A percentile compares a stretch with the other conserved stretches of the same genome.
These are phyloP conservation scores for Sinapis alba DNA, from an alignment of 441 rosid genomes.

Conservation along the genomic window DNA sequence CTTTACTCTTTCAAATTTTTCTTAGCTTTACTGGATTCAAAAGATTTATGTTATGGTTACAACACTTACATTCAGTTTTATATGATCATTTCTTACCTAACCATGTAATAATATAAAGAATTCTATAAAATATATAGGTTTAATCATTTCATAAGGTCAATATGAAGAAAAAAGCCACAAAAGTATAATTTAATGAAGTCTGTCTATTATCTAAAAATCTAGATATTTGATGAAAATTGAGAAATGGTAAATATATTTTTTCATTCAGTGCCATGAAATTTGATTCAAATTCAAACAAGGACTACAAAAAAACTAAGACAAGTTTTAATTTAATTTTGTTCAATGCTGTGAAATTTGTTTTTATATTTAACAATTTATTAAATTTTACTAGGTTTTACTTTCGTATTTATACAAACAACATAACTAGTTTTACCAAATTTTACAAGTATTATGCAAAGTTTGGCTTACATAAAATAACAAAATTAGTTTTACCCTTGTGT, in stretches of 20 bases:
- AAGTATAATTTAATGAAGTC: not conserved
- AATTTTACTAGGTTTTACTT: not conserved
- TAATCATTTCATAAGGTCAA: not conserved
- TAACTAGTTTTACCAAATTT: not conserved
- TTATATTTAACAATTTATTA: too few species aligned
- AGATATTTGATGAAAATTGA: not conserved
- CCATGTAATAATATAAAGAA: not conserved
- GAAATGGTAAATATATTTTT: too few species aligned
- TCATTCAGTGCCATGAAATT: not conserved
- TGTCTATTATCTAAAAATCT: not conserved
- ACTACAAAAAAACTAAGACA: not conserved
- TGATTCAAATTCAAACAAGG: not conserved
- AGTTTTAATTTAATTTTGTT: too few species aligned
- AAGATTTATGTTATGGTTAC: not conserved
- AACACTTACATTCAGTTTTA: not conserved
- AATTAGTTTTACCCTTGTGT: not conserved
- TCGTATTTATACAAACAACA: not conserved
- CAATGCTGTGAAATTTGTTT: too few species aligned
- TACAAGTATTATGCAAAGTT: not conserved
- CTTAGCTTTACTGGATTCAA: not conserved
- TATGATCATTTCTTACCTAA: not conserved
- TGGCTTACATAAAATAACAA: not conserved
- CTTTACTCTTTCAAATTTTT: not conserved
- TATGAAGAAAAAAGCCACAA: not conserved
- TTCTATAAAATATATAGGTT: not conserved